phyloP scores from a whole-genome alignment of 305 asterid genomes.

The Fraxinus velutina region DNA sequence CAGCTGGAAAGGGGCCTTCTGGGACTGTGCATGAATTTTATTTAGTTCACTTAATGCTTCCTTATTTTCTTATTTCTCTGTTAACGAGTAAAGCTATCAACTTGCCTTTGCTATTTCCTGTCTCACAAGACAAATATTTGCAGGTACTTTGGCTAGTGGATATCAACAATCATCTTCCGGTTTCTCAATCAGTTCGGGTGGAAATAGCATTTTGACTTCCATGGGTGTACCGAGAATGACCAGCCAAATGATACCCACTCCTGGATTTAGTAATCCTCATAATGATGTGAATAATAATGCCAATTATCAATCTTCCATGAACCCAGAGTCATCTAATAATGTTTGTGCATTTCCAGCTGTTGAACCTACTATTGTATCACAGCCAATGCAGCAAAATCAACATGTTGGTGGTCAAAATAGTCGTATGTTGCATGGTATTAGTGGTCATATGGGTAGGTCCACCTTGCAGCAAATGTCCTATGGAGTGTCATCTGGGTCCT shows the following conservation, averaged over 20 bases:
- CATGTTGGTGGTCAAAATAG: constrained; percentile 45
- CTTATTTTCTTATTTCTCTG: constrained; percentile 7
- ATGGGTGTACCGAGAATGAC: constrained; percentile 68
- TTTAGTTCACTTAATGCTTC: constrained; percentile 55
- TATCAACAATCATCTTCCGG: constrained; percentile 61
- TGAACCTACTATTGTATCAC: constrained; percentile 43
- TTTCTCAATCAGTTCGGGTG: constrained; percentile 62
- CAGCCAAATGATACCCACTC: constrained; percentile 98
- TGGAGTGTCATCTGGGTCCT: constrained; percentile 37
- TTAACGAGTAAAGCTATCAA: not conserved
- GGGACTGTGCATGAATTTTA: constrained; percentile 59
- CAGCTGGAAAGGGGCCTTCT: constrained; percentile 55
- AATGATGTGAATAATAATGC: constrained; percentile 41
- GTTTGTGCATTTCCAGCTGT: constrained; percentile 52
- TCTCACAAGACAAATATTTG: constrained; percentile 32
- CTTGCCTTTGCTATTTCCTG: constrained; percentile 19
- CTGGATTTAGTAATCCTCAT: constrained; percentile 66
- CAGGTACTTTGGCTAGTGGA: constrained; percentile 68
- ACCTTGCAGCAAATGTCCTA: constrained; percentile 39
- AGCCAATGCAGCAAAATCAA: constrained; percentile 32
- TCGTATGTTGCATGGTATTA: constrained; percentile 44
- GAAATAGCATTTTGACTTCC: constrained; percentile 60
- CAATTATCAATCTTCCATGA: constrained; percentile 55
- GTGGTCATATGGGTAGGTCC: constrained; percentile 49
- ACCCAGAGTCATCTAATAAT: constrained; percentile 59